Evolutionary conservation across 495 filamentous ascomycete genomes (phyloP), one percentile per base, ranked within the genome.

Genomic region (Aspergillus nidulans): DNA sequence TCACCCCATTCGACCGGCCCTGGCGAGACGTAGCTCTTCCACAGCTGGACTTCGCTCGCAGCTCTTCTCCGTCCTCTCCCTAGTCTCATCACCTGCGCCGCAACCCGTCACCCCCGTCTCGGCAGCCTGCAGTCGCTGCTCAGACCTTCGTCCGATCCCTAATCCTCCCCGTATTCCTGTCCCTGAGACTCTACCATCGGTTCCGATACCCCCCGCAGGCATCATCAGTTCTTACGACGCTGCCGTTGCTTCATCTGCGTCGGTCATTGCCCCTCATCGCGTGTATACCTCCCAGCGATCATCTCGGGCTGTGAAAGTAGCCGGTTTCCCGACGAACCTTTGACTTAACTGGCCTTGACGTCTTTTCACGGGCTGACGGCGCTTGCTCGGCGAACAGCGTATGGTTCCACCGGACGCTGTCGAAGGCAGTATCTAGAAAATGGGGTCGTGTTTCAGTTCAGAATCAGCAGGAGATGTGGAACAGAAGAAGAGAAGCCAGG

Each of bases 371-470:
- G 42, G 50, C 58, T 42, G 58, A 70, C 61, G 56, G 63, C 58
- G 55, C 62, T 58, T 46, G 60, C 61, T 58, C 55, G 58, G 62
- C 63, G 62, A 61, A 50, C 59, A 62, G 58, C 60, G 38, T 42
- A 67, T 63, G 66, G 59, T 53, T 49, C 47, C 56, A 19, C 58
- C 46, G 59, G 58, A 66, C 58, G 55, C 63, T 58, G 58, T 61
- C 59, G 62, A 58, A 59, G 56, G 63, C 39, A 49, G 57, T 25
- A 48, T 32, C 36, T 46, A 50, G 48, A 64, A 65, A 67, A 98
- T 98, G 94, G 94, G 94, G 67, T 79, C 79, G 55, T 97, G 94
- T 77, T 85, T 91, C 79, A 95, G 90, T 74, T 83, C 86, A 34
- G 76, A 79, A 59, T 84, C 82, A 66, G 78, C 85, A 66, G 90